Evolutionary conservation across 768 basidiomycete species (phyloP).

Genomic region (Rhodotorula paludigena): DNA sequence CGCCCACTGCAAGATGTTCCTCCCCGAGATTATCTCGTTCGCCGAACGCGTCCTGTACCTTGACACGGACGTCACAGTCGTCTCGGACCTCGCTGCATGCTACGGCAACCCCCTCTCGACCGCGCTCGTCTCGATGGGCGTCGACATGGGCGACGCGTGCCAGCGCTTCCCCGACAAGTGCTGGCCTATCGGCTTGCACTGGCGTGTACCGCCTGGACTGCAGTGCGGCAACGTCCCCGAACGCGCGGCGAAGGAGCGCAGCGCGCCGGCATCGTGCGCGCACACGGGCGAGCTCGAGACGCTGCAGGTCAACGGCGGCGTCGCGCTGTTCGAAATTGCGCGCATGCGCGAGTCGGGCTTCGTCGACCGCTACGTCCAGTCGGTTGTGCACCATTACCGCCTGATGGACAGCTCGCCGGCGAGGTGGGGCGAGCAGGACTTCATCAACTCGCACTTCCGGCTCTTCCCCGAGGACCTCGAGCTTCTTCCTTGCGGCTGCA

Average conservation of each 20-base stretch:
- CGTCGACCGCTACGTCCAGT: slow-evolving; percentile 33
- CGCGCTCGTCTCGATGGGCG: slow-evolving; percentile 33
- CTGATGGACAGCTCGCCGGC: slow-evolving; percentile 9
- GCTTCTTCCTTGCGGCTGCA: slow-evolving; percentile 37
- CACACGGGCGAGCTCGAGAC: slow-evolving; percentile 30
- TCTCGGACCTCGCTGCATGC: slow-evolving; percentile 26
- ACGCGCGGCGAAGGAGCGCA: background rate
- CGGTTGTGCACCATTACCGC: slow-evolving; percentile 32
- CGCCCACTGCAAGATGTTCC: slow-evolving; percentile 40
- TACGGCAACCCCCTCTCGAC: slow-evolving; percentile 7
- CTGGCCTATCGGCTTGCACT: slow-evolving; percentile 37
- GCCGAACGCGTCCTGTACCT: slow-evolving; percentile 37
- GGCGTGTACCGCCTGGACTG: slow-evolving; percentile 22
- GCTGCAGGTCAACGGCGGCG: slow-evolving; percentile 37
- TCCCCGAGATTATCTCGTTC: slow-evolving; percentile 31
- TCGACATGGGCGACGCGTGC: slow-evolving; percentile 41
- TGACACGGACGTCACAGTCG: slow-evolving; percentile 38
- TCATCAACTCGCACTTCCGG: slow-evolving; percentile 39
- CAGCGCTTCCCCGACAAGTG: slow-evolving; percentile 25
- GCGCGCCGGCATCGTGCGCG: slow-evolving; percentile 12
- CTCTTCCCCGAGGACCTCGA: slow-evolving; percentile 32
- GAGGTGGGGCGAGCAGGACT: slow-evolving; percentile 38
- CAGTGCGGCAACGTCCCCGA: slow-evolving; percentile 31
- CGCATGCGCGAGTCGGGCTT: slow-evolving; percentile 31
- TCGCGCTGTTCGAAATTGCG: slow-evolving; percentile 27